Percentiles rank a stretch among this genome's conserved stretches.
Conservation (phyloP, 495 filamentous ascomycete species). For the Penicillium lagena region DNA sequence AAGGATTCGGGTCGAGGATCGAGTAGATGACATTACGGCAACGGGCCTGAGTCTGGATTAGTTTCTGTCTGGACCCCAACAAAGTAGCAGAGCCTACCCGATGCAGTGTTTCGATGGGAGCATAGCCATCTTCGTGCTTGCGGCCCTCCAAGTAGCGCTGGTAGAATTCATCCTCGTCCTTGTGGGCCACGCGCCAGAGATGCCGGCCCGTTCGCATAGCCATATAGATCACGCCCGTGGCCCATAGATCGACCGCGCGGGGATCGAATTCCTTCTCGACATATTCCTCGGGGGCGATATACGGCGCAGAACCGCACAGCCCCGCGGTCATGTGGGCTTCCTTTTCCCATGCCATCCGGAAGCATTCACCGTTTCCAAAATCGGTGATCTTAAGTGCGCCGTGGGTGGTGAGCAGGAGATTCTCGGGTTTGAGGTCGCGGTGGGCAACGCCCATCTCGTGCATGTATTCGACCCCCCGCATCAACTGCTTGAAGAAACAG, state of each 20-base stretch:
- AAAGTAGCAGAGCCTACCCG: constrained; percentile 59
- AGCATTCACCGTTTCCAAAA: constrained; percentile 98
- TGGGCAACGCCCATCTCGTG: constrained; percentile 99
- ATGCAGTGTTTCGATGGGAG: constrained; percentile 91
- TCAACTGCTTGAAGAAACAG: constrained; percentile 98
- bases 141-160: constrained; percentile 87
- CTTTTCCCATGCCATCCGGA: constrained; percentile 99
- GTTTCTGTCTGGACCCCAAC: constrained; percentile 11
- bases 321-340: constrained; percentile 97
- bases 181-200: constrained; percentile 91
- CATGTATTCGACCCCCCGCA: constrained; percentile 99
- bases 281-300: constrained; percentile 98
- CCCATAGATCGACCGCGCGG: constrained; percentile 95
- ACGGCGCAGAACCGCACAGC: constrained; percentile 91
- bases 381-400: constrained; percentile 98
- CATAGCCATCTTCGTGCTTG: constrained; percentile 89
- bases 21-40: constrained; percentile 99
- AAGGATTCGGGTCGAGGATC: constrained; percentile 88
- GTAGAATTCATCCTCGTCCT: constrained; percentile 96
- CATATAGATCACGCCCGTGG: constrained; percentile 98
- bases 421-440: constrained; percentile 95
- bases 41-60: constrained; percentile 63
- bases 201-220: constrained; percentile 97
- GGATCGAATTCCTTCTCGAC: constrained; percentile 93
- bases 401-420: constrained; percentile 86